These are phyloP conservation scores for Tolypocladium paradoxum DNA, from an alignment of 2,329 filamentous ascomycete species.

Conservation along the genomic window DNA sequence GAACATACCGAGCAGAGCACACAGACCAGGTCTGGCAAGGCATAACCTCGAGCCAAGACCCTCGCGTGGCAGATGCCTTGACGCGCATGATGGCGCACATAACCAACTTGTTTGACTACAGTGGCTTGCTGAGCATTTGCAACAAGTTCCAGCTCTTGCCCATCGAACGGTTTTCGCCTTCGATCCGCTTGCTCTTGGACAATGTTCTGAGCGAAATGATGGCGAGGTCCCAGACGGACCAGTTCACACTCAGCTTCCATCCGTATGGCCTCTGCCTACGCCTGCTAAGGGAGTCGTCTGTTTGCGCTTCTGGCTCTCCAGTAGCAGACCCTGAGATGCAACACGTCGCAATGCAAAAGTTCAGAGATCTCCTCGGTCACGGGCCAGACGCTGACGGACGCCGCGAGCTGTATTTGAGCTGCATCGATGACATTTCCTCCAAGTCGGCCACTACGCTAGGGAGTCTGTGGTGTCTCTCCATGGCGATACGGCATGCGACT, in stretches of 20 bases:
- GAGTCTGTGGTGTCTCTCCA: slow-evolving; percentile 56
- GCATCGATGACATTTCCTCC: slow-evolving; percentile 55
- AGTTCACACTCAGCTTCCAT: slow-evolving; percentile 22
- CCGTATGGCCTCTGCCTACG: slow-evolving; percentile 48
- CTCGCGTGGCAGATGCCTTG: slow-evolving; percentile 72
- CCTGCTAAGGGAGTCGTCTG: slow-evolving; percentile 61
- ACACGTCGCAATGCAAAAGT: slow-evolving; percentile 48
- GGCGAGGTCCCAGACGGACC: slow-evolving; percentile 29
- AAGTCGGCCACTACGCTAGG: slow-evolving; percentile 57
- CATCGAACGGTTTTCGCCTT: slow-evolving; percentile 48
- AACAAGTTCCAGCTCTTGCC: slow-evolving; percentile 58
- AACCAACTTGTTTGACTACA: slow-evolving; percentile 34
- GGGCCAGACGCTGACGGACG: slow-evolving; percentile 46
- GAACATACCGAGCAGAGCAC: slow-evolving; percentile 58
- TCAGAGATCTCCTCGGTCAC: slow-evolving; percentile 47
- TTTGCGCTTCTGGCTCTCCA: slow-evolving; percentile 39
- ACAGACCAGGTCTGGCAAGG: slow-evolving; percentile 79
- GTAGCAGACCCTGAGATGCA: slow-evolving; percentile 53
- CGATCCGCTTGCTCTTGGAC: slow-evolving; percentile 53
- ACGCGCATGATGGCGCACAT: slow-evolving; percentile 50
- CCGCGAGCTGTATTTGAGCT: slow-evolving; percentile 52
- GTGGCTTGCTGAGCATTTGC: slow-evolving; percentile 53
- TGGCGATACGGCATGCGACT: slow-evolving; percentile 35
- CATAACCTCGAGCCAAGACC: slow-evolving; percentile 70
- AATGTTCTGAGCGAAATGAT: slow-evolving; percentile 39